phyloP scores from a whole-genome alignment of 2,329 filamentous ascomycete species.

The Lachnellula willkommii region DNA sequence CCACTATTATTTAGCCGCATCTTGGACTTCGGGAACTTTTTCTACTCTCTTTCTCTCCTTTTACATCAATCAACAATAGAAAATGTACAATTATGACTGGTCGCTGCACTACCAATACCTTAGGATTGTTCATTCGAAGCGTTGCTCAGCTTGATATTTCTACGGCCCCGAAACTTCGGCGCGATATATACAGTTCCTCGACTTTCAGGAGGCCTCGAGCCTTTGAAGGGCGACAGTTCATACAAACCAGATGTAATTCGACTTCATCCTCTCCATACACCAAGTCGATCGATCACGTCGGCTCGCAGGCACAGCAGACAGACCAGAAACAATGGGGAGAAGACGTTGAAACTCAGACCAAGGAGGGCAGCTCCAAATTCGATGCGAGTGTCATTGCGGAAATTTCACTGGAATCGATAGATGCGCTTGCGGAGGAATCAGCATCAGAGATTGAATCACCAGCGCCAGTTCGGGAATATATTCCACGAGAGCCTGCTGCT shows the following conservation, averaged over 20 bases:
- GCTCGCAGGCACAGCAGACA: not conserved
- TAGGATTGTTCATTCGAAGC: slow-evolving; percentile 28
- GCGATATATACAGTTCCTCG: not conserved
- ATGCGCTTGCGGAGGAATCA: slow-evolving; percentile 26
- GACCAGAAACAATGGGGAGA: slow-evolving; percentile 5
- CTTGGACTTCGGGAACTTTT: not conserved
- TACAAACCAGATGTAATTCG: slow-evolving; percentile 2
- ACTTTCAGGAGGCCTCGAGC: not conserved
- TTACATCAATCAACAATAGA: not conserved
- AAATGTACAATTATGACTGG: slow-evolving; percentile 26
- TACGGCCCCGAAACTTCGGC: not conserved
- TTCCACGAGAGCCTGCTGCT: not conserved
- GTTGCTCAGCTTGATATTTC: slow-evolving; percentile 28
- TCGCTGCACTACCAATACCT: slow-evolving; percentile 22
- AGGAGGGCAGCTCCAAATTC: slow-evolving; percentile 10
- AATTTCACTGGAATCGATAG: slow-evolving; percentile 34
- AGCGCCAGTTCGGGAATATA: not conserved
- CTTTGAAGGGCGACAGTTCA: not conserved
- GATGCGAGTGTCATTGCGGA: slow-evolving; percentile 30
- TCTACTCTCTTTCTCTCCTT: not conserved
- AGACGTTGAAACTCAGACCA: slow-evolving; percentile 1
- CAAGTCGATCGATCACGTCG: no score
- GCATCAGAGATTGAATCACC: not conserved
- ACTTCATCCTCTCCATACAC: not conserved
- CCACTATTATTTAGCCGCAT: not conserved